Evolutionary conservation across 768 basidiomycete genomes (phyloP).

Genomic region (Xerocomellus intermedius): DNA sequence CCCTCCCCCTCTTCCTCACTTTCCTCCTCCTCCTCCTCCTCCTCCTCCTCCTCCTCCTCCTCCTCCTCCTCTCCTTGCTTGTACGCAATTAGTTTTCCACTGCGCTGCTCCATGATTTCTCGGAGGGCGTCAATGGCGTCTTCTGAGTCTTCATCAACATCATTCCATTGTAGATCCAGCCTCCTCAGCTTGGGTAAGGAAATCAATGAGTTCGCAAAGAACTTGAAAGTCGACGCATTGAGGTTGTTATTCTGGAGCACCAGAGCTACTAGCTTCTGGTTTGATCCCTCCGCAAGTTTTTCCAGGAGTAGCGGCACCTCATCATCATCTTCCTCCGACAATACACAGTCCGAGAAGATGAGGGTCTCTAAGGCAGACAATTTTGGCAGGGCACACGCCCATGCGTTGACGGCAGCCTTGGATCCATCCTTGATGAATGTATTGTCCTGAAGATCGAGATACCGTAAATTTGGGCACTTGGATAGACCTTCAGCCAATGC

Average conservation of each 20-base stretch:
- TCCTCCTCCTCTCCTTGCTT: conserved; percentile 87
- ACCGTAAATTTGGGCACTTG: conserved; percentile 60
- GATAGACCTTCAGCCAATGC: conserved; percentile 74
- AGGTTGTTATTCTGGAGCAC: conserved; percentile 93
- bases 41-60: conserved; percentile 55
- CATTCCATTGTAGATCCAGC: conserved; percentile 91
- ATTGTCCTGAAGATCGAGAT: conserved; percentile 93
- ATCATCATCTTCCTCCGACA: conserved; percentile 71
- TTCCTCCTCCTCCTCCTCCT: conserved; percentile 51
- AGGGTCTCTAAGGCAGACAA: conserved; percentile 77
- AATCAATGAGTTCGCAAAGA: conserved; percentile 66
- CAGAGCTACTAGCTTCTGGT: conserved; percentile 69
- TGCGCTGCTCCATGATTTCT: conserved; percentile 56
- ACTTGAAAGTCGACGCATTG: conserved; percentile 60
- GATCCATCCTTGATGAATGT: conserved; percentile 71
- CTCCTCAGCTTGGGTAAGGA: conserved; percentile 58
- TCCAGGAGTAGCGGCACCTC: conserved; percentile 66
- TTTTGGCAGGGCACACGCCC: conserved; percentile 61
- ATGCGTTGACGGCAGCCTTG: conserved; percentile 52
- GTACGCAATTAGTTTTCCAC: conserved; percentile 61
- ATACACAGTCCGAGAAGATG: conserved; percentile 89
- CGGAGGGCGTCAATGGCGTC: conserved; percentile 49
- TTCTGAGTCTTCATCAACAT: conserved; percentile 75
- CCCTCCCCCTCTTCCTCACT: conserved; percentile 54
- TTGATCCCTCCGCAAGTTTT: conserved; percentile 65